These are phyloP conservation scores for Dichomitus squalens DNA, from an alignment of 1,284 basidiomycete species.

Conservation along the genomic window DNA sequence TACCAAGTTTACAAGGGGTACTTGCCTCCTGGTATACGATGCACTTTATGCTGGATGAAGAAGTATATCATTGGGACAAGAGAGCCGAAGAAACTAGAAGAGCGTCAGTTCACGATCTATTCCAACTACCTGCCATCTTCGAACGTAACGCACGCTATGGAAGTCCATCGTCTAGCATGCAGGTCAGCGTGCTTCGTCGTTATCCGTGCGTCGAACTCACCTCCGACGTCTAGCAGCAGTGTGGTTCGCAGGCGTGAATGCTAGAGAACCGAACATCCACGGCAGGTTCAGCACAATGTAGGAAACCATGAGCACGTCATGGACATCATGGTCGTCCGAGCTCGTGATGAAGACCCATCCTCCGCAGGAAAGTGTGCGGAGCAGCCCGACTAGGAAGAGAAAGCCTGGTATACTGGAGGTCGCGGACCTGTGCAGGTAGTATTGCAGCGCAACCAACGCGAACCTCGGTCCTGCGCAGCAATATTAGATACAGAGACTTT, in stretches of 20 bases:
- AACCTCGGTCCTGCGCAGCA: constrained; percentile 72
- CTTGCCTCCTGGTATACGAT: constrained; percentile 77
- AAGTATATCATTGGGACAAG: constrained; percentile 82
- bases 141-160: constrained; percentile 45
- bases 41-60: constrained; percentile 83
- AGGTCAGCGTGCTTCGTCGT: not conserved
- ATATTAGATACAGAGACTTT: not conserved
- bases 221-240: constrained; percentile 48
- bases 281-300: constrained; percentile 83
- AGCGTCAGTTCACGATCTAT: not conserved
- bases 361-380: constrained; percentile 84
- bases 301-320: constrained; percentile 89
- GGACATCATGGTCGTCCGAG: constrained; percentile 77
- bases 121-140: not conserved
- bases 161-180: constrained; percentile 49
- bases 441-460: constrained; percentile 74
- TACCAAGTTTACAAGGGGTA: not conserved
- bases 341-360: constrained; percentile 95
- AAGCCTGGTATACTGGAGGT: constrained; percentile 52
- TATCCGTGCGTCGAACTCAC: constrained; percentile 38
- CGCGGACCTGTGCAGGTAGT: constrained; percentile 55
- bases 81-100: constrained; percentile 65
- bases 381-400: constrained; percentile 66
- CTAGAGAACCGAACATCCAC: constrained; percentile 84
- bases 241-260: constrained; percentile 51